Evolutionary conservation across 2,329 filamentous ascomycete species (phyloP).

Genomic region (Apiospora pterosperma): DNA sequence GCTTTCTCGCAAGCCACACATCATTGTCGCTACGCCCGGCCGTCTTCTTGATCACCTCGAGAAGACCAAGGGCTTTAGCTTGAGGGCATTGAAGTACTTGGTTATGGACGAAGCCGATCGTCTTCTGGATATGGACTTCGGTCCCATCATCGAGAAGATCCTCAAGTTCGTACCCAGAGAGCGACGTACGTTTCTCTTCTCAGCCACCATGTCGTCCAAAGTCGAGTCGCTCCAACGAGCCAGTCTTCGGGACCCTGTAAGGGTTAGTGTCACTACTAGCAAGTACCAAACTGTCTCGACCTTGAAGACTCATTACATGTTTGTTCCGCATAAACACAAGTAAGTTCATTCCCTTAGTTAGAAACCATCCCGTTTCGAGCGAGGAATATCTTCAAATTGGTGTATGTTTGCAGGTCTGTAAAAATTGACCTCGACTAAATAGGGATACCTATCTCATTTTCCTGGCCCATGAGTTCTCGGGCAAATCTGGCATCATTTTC

Average conservation of each 20-base stretch:
- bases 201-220: conserved; percentile 84
- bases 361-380: neutral
- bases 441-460: conserved; percentile 80
- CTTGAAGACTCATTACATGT: conserved; percentile 80
- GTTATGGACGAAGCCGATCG: conserved; percentile 96
- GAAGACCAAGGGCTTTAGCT: conserved; percentile 93
- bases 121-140: conserved; percentile 84
- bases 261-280: conserved; percentile 75
- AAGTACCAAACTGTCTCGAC: conserved; percentile 92
- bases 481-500: conserved; percentile 88
- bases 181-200: conserved; percentile 77
- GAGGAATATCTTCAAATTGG: neutral
- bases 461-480: conserved; percentile 79
- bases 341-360: neutral
- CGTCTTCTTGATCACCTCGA: conserved; percentile 88
- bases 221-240: conserved; percentile 91
- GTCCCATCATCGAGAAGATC: conserved; percentile 73
- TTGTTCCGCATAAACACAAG: conserved; percentile 83
- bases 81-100: conserved; percentile 78
- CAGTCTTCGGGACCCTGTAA: conserved; percentile 77
- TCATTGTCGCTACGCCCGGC: conserved; percentile 89
- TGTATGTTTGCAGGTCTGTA: neutral
- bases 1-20: conserved; percentile 91
- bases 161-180: conserved; percentile 66
- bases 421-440: neutral